A percentile compares a stretch with the other conserved stretches of the same genome.
Evolutionary conservation across 2,329 filamentous ascomycete genomes (phyloP).

Genomic region (Talaromyces sp.): DNA sequence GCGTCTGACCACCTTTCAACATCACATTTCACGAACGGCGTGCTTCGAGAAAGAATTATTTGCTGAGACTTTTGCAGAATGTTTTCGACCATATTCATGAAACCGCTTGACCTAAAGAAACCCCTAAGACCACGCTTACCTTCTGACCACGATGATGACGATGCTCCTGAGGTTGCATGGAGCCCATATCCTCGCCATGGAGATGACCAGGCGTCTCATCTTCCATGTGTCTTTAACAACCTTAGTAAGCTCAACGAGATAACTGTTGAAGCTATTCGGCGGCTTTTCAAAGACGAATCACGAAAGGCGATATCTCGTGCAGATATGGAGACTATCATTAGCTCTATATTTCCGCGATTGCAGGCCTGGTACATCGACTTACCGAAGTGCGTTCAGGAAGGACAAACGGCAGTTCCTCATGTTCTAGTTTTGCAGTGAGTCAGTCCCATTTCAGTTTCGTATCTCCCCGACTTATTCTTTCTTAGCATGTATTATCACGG

Average conservation of each 20-base stretch:
- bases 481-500: conserved; percentile 38
- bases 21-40: neutral
- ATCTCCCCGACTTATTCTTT: neutral
- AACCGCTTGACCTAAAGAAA: conserved; percentile 14
- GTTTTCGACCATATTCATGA: conserved; percentile 19
- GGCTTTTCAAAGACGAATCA: conserved; percentile 12
- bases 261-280: conserved; percentile 12
- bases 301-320: conserved; percentile 9
- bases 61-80: conserved; percentile 18
- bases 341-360: conserved; percentile 23
- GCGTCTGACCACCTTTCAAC: conserved; percentile 17
- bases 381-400: conserved; percentile 19
- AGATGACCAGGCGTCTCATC: conserved; percentile 13
- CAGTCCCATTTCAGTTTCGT: neutral
- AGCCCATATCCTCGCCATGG: conserved; percentile 16
- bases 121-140: conserved; percentile 15
- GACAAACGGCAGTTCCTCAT: conserved; percentile 21
- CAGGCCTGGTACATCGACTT: conserved; percentile 20
- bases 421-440: conserved; percentile 26
- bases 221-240: conserved; percentile 15
- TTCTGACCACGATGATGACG: conserved; percentile 11
- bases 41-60: neutral
- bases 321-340: conserved; percentile 18
- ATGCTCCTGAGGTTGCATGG: conserved; percentile 5
- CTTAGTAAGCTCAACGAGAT: conserved; percentile 15